Evolutionary conservation across 2,329 filamentous ascomycete species (phyloP).

Genomic region (Cordyceps javanica): DNA sequence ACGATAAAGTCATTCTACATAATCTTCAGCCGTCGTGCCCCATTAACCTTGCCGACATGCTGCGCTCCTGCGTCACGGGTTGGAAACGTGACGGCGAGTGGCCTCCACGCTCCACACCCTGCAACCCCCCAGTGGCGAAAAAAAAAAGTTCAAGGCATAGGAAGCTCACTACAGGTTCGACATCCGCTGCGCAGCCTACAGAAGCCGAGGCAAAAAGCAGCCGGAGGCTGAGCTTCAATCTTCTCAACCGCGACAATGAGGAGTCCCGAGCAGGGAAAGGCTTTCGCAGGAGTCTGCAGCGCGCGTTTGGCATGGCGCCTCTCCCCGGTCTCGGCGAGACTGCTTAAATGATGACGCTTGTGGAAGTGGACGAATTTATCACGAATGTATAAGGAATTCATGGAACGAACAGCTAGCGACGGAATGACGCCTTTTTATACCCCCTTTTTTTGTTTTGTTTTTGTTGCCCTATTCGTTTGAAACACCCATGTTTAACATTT

Average conservation of each 20-base stretch:
- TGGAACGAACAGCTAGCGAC: not conserved
- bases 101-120: conserved; percentile 56
- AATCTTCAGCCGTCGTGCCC: conserved; percentile 77
- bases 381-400: not conserved
- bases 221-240: conserved; percentile 42
- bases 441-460: not conserved
- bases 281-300: conserved; percentile 40
- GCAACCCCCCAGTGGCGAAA: conserved; percentile 28
- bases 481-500: not conserved
- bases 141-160: conserved; percentile 37
- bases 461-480: not conserved
- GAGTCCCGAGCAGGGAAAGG: conserved; percentile 30
- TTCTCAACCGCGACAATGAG: conserved; percentile 35
- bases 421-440: not conserved
- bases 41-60: conserved; percentile 78
- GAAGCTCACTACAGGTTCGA: conserved; percentile 19
- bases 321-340: conserved; percentile 11
- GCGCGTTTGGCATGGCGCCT: conserved; percentile 36
- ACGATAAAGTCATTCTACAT: conserved; percentile 80
- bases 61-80: conserved; percentile 73
- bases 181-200: conserved; percentile 1
- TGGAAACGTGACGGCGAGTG: conserved; percentile 94
- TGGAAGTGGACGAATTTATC: not conserved
- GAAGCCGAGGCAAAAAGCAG: conserved; percentile 25
- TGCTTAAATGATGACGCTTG: not conserved